These are phyloP conservation scores for Fusarium concolor DNA, from an alignment of 2,329 filamentous ascomycete genomes.

Conservation along the genomic window DNA sequence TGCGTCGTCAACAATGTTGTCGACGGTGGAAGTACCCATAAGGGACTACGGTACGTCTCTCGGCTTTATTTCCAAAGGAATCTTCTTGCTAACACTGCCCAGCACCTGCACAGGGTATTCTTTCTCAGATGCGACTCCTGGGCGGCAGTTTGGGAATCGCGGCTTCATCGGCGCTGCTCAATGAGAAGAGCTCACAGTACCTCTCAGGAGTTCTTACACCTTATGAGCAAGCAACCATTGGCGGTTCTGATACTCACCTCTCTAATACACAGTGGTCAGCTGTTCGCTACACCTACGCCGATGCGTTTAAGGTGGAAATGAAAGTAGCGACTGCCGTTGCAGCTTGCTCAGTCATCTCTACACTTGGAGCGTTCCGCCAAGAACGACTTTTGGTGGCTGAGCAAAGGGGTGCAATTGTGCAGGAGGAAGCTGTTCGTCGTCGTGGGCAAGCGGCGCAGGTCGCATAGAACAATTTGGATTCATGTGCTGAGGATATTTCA, in stretches of 20 bases:
- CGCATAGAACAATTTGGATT: background rate
- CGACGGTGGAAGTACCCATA: constrained; percentile 55
- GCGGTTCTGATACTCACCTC: constrained; percentile 39
- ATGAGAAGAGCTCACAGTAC: constrained; percentile 46
- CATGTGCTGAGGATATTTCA: background rate
- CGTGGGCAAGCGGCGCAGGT: constrained; percentile 14
- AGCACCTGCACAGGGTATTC: constrained; percentile 65
- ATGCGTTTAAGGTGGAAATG: constrained; percentile 62
- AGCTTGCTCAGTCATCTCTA: constrained; percentile 54
- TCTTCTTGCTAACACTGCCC: constrained; percentile 22
- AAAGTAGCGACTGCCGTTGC: constrained; percentile 57
- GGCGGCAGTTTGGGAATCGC: constrained; percentile 67
- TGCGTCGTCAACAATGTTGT: constrained; percentile 60
- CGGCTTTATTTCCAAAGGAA: background rate
- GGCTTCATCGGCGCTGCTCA: constrained; percentile 61
- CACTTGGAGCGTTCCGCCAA: constrained; percentile 55
- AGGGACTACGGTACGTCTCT: constrained; percentile 57
- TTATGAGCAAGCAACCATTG: constrained; percentile 46
- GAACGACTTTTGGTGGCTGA: constrained; percentile 29
- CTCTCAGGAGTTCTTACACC: constrained; percentile 47
- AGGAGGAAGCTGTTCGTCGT: constrained; percentile 32
- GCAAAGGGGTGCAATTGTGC: constrained; percentile 35
- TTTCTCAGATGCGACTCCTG: constrained; percentile 63
- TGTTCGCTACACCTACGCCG: constrained; percentile 55
- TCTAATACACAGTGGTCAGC: constrained; percentile 46